phyloP scores from a whole-genome alignment of 139 green algal species.

The Chlamydomonas schloesseri region DNA sequence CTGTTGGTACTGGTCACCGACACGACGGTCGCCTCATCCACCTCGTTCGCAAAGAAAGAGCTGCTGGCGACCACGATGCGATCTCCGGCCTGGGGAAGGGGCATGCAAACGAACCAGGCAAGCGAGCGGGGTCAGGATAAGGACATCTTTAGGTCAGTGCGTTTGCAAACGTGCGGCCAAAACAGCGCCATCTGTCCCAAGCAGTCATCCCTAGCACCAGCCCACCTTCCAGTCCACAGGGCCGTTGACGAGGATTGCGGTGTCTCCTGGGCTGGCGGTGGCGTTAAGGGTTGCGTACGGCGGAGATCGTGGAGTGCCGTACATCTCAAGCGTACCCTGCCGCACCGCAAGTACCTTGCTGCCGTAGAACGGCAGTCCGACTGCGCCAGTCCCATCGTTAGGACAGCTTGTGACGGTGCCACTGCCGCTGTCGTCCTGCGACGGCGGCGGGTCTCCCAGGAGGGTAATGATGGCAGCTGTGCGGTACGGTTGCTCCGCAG shows the following conservation, averaged over 20 bases:
- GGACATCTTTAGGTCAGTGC: too few relatives aligned
- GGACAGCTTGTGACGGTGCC: too few relatives aligned
- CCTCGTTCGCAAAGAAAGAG: slow-evolving; percentile 39
- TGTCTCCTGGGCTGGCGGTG: slow-evolving; percentile 36
- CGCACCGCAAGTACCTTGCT: slow-evolving; percentile 65
- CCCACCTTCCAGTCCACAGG: slow-evolving; percentile 13
- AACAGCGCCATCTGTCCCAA: not conserved
- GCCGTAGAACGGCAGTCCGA: slow-evolving; percentile 63
- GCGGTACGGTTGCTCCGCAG: slow-evolving; percentile 22
- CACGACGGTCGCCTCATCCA: slow-evolving; percentile 43
- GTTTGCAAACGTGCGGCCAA: too few relatives aligned
- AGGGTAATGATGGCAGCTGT: slow-evolving; percentile 56
- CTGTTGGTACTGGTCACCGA: not conserved
- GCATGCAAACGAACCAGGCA: not conserved
- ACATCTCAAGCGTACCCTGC: slow-evolving; percentile 52
- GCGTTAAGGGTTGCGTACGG: slow-evolving; percentile 51
- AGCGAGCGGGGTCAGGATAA: too few relatives aligned
- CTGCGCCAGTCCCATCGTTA: too few relatives aligned
- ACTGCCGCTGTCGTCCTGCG: slow-evolving; percentile 6
- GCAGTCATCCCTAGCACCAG: not conserved
- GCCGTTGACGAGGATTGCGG: slow-evolving; percentile 32
- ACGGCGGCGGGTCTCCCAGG: slow-evolving; percentile 21
- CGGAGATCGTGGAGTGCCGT: slow-evolving; percentile 54
- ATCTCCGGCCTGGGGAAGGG: slow-evolving; percentile 33
- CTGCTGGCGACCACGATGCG: slow-evolving; percentile 50